A percentile compares a stretch with the other conserved stretches of the same genome.
Conservation (phyloP, 148 eudicot species). For the Polygonum aviculare region DNA sequence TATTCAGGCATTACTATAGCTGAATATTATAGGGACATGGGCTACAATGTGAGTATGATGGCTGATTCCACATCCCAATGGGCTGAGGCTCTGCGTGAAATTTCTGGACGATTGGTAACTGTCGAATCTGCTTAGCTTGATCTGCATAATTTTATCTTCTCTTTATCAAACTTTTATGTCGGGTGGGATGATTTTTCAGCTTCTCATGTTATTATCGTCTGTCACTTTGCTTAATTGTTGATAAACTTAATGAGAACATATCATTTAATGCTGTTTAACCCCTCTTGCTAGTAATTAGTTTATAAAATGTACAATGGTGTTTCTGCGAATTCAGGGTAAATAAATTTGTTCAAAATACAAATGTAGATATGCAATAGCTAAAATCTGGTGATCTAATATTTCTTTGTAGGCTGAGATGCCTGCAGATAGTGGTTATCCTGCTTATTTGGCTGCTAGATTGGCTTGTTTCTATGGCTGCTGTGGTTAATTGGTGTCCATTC, state of each 20-base stretch:
- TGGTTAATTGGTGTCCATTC: too few relatives aligned
- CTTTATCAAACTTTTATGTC: neutral
- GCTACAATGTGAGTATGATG: conserved; percentile 99
- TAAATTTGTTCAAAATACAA: neutral
- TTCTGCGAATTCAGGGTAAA: neutral
- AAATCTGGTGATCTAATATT: neutral
- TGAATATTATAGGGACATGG: conserved; percentile 99
- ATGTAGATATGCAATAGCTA: neutral
- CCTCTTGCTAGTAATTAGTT: neutral
- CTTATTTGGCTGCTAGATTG: conserved; percentile 97
- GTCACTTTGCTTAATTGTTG: neutral
- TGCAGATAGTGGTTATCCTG: conserved; percentile 99
- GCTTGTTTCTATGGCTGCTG: conserved; percentile 98
- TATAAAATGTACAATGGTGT: neutral
- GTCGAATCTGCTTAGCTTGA: neutral
- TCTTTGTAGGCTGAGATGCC: conserved; percentile 91
- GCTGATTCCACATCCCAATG: conserved; percentile 99
- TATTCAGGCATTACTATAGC: conserved; percentile 88
- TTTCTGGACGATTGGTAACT: conserved; percentile 94
- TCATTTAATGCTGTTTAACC: neutral
- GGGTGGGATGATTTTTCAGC: neutral
- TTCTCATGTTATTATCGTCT: neutral
- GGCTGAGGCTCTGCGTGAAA: conserved; percentile 99
- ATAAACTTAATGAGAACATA: neutral
- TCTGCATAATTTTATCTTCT: neutral